These are phyloP conservation scores for Phytophthora constricta DNA, from an alignment of 352 stramenopile genomes.

Conservation along the genomic window DNA sequence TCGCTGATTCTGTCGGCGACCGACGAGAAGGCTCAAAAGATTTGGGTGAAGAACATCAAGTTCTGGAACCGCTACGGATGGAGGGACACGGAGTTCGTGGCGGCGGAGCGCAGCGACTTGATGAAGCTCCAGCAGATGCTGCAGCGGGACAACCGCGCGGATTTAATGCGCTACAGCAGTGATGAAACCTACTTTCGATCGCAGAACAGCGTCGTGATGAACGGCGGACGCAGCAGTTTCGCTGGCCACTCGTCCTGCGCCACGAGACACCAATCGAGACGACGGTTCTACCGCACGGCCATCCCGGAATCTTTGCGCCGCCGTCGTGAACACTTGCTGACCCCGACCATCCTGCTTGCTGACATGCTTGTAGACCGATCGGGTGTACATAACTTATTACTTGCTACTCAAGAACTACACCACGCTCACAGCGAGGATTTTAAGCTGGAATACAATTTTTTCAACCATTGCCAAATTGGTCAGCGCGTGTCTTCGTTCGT, in stretches of 20 bases:
- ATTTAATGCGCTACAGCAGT: conserved; percentile 30
- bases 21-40: conserved; percentile 49
- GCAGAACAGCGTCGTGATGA: conserved; percentile 32
- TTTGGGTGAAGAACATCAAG: conserved; percentile 73
- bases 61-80: conserved; percentile 78
- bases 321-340: conserved; percentile 30
- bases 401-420: conserved; percentile 13
- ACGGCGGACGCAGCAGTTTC: conserved; percentile 24
- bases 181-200: conserved; percentile 32
- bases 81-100: conserved; percentile 58
- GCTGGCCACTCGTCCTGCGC: conserved; percentile 20
- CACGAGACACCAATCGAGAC: conserved; percentile 38
- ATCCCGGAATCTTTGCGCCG: conserved; percentile 35
- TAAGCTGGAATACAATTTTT: not conserved
- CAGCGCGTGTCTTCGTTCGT: too few relatives aligned
- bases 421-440: conserved; percentile 9
- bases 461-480: not conserved
- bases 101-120: conserved; percentile 44
- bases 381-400: conserved; percentile 46
- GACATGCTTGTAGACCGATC: conserved; percentile 10
- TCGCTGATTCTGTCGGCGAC: conserved; percentile 61
- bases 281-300: conserved; percentile 63
- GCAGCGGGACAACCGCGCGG: conserved; percentile 13
- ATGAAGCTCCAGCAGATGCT: conserved; percentile 46
- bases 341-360: conserved; percentile 21